phyloP scores from a whole-genome alignment of 2,329 filamentous ascomycete genomes.

The Beauveria asiatica region DNA sequence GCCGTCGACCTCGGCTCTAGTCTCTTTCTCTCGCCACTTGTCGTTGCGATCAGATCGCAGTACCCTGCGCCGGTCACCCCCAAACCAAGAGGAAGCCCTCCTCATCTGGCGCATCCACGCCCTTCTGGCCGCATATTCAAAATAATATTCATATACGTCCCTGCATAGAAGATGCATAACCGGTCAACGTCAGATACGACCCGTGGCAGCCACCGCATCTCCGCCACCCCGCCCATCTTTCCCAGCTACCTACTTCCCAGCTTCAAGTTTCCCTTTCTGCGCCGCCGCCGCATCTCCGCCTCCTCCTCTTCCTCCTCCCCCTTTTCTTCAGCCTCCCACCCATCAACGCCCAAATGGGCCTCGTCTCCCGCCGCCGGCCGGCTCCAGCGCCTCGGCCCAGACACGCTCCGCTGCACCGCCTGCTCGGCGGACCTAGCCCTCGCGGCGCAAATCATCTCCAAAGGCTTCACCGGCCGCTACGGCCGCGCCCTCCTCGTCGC shows the following conservation, averaged over 20 bases:
- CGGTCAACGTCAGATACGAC: conserved; percentile 19
- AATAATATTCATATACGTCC: background rate
- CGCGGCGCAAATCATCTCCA: conserved; percentile 52
- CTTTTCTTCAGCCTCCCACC: conserved; percentile 15
- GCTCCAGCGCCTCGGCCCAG: conserved; percentile 38
- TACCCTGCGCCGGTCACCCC: background rate
- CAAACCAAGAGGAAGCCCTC: background rate
- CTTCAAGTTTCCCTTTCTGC: conserved; percentile 39
- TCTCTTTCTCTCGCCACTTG: background rate
- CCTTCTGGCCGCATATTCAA: background rate
- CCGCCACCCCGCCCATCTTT: conserved; percentile 37
- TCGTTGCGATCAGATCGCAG: background rate
- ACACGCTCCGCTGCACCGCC: conserved; percentile 49
- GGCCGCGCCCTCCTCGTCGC: conserved; percentile 56
- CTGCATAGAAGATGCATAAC: background rate
- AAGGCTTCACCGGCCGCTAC: conserved; percentile 58
- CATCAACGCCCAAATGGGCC: conserved; percentile 4
- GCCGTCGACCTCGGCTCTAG: background rate
- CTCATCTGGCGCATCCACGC: background rate
- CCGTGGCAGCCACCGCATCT: conserved; percentile 28
- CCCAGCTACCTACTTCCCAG: conserved; percentile 44
- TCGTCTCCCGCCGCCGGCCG: conserved; percentile 24
- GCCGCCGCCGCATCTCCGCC: conserved; percentile 26
- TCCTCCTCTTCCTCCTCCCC: conserved; percentile 29
- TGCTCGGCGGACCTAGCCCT: conserved; percentile 56